Conservation (phyloP, 2,329 filamentous ascomycete genomes). For the Colletotrichum incanum region DNA sequence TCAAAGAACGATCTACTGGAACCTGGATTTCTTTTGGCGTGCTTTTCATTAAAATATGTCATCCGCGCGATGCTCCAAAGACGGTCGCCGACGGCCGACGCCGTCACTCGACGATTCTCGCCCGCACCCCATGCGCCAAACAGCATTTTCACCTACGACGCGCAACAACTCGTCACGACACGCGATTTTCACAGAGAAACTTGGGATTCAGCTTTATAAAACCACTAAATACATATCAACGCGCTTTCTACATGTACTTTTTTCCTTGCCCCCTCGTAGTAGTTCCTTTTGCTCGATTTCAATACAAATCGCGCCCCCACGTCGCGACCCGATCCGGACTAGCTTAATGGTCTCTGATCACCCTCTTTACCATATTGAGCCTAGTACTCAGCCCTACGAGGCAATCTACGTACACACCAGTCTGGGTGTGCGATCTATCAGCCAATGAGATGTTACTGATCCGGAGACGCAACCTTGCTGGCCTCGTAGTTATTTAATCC, state of each 20-base stretch:
- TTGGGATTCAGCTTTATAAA: neutral
- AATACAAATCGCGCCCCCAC: neutral
- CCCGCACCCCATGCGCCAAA: neutral
- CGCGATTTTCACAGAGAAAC: neutral
- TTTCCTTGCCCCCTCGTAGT: neutral
- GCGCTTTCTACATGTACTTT: neutral
- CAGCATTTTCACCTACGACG: neutral
- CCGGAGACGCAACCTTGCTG: neutral
- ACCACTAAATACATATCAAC: too few species aligned
- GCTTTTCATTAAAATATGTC: neutral
- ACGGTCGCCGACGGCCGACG: neutral
- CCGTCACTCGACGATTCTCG: neutral
- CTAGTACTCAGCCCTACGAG: neutral
- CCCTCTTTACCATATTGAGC: neutral
- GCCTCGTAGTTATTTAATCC: neutral
- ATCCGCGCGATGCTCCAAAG: neutral
- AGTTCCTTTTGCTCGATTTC: neutral
- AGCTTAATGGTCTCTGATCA: fast-evolving
- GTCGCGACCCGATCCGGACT: neutral
- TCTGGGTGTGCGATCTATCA: fast-evolving
- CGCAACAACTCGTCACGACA: conserved; percentile 1
- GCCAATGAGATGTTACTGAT: conserved; percentile 15
- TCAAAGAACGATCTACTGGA: neutral
- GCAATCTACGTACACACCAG: neutral
- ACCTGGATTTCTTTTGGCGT: too few species aligned